Percentiles rank a stretch among this genome's conserved stretches.
phyloP scores from a whole-genome alignment of 1,284 basidiomycete species.

The Cutaneotrichosporon daszewskae region DNA sequence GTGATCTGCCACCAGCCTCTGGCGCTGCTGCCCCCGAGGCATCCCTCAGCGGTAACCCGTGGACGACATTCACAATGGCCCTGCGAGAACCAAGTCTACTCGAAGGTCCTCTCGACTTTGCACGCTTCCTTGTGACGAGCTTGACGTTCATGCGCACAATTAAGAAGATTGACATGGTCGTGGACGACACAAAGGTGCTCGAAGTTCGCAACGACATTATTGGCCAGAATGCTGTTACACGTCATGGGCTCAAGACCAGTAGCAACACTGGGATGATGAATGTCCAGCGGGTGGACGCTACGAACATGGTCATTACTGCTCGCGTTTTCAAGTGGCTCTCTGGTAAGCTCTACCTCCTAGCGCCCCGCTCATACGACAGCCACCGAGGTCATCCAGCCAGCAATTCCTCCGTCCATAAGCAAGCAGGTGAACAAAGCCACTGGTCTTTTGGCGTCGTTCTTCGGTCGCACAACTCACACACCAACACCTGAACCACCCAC shows the following conservation, averaged over 20 bases:
- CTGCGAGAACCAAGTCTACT: conserved; percentile 78
- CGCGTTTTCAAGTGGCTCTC: conserved; percentile 69
- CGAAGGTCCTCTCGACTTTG: conserved; percentile 74
- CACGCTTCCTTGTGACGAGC: conserved; percentile 83
- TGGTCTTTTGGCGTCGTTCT: conserved; percentile 61
- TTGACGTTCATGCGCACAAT: conserved; percentile 91
- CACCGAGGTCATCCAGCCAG: conserved; percentile 54
- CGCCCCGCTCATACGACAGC: conserved; percentile 45
- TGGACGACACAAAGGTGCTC: conserved; percentile 72
- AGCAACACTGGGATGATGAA: conserved; percentile 59
- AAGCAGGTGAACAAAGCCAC: conserved; percentile 62
- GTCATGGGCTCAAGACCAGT: conserved; percentile 47
- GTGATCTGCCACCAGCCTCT: conserved; percentile 55
- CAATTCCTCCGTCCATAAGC: conserved; percentile 31
- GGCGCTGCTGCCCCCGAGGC: conserved; percentile 24
- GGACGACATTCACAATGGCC: conserved; percentile 89
- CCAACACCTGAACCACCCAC: conserved; percentile 48
- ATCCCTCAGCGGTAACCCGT: conserved; percentile 50
- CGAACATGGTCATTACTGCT: conserved; percentile 70
- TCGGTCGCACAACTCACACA: conserved; percentile 38
- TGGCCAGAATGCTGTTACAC: conserved; percentile 57
- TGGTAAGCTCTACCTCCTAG: conserved; percentile 18
- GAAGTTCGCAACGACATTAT: conserved; percentile 66
- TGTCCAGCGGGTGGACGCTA: conserved; percentile 60
- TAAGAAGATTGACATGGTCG: conserved; percentile 66